Base-by-base conservation (phyloP, 1,139 yeast genomes). In the Yamadazyma oceani region DNA sequence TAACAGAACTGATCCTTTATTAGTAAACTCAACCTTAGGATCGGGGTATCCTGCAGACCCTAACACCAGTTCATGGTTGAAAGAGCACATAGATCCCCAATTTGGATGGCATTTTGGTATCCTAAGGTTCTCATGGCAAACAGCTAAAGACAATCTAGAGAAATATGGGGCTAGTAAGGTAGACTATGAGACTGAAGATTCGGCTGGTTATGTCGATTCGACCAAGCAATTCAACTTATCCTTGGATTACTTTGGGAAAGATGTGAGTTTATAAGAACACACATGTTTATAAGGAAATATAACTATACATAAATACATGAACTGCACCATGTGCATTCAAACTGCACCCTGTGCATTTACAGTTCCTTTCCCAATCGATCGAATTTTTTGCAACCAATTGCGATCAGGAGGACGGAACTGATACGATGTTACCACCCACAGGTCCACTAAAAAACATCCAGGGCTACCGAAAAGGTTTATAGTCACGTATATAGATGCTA, bases 1-100 rank as follows among this genome's bases (percentile, higher is more conserved):
- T 48, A 57, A 53, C 37, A 37, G 50, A 16, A 43, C 50, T 13
- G 38, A 60, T n/a, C 42, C 45, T 10, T 34, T 53, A 11, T 45
- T 64, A 24, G 49, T 51, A 23, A 63, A 60, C 13, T 57, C 57
- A 3, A 57, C 48, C 17, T 71, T 90, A 62, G 97, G 97, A 0
- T 85, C 95, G 0, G 98, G 98, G 1, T 92, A 92, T 57, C 98
- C 98, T 0, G 78, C 94, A 3, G 98, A 94, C 58, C 94, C 96
- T 4, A 78, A 80, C 43, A 92, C 98, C 0, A 73, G 78, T 13
- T 53, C 54, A 19, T 94, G 96, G 96, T 66, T 92, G 31, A 70
- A 73, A 31, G 49, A 59, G 1, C 66, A 73, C 29, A 78, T 85
- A 24, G 88, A 87, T 54, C 76, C 77, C 3, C 68, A 90, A 14